phyloP scores from a whole-genome alignment of 148 eudicot genomes.

The Vaccinium darrowii region DNA sequence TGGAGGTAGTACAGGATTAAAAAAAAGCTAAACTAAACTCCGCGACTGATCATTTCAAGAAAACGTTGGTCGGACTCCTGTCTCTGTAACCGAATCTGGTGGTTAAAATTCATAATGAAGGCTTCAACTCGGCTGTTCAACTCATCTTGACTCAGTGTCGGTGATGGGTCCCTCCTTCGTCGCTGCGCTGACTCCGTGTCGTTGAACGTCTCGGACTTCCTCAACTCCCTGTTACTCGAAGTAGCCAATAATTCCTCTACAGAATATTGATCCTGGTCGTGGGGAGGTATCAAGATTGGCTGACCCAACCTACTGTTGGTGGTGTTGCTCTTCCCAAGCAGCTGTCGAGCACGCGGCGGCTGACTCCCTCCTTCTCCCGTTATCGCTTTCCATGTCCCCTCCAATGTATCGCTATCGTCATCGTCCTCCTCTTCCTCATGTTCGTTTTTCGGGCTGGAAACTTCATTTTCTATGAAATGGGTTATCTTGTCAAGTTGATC shows the following conservation, averaged over 20 bases:
- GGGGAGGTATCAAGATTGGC: neutral
- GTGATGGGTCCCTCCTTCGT: slow-evolving; percentile 33
- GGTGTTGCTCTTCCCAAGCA: slow-evolving; percentile 40
- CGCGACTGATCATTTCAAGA: slow-evolving; percentile 46
- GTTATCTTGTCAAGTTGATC: neutral
- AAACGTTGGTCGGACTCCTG: slow-evolving; percentile 64
- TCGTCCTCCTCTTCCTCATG: neutral
- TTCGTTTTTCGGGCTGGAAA: neutral
- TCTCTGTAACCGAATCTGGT: slow-evolving; percentile 51
- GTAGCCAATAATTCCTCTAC: slow-evolving; percentile 10
- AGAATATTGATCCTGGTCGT: neutral
- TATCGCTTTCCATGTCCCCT: slow-evolving; percentile 61
- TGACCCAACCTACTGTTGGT: neutral
- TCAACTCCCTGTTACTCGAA: slow-evolving; percentile 34
- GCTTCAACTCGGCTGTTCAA: slow-evolving; percentile 53
- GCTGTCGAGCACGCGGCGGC: slow-evolving; percentile 14
- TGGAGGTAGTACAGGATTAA: neutral
- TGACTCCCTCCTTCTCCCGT: slow-evolving; percentile 35
- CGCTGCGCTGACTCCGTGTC: slow-evolving; percentile 32
- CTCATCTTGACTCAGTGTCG: slow-evolving; percentile 47
- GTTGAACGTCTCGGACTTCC: slow-evolving; percentile 54
- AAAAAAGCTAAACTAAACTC: slow-evolving; percentile 21
- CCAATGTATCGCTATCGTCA: slow-evolving; percentile 37
- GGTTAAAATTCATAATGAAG: slow-evolving; percentile 53
- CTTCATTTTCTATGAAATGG: neutral